phyloP scores from a whole-genome alignment of 257 asterid genomes.

The Handroanthus guayacan region DNA sequence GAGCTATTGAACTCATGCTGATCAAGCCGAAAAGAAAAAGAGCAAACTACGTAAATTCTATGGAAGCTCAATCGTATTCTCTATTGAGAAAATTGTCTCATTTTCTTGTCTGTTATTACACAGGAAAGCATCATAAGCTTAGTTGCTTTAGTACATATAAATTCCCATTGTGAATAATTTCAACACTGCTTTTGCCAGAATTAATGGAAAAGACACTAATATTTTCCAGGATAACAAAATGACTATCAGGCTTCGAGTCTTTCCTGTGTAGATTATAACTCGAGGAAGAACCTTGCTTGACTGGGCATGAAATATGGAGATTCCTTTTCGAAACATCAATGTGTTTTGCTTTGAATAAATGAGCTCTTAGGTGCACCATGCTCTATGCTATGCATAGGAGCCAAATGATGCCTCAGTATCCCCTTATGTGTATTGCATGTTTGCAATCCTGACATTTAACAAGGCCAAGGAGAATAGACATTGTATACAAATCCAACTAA shows the following conservation, averaged over 20 bases:
- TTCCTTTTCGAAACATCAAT: background rate
- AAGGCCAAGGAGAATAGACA: background rate
- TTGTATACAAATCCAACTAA: background rate
- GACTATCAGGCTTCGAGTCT: background rate
- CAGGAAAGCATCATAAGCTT: background rate
- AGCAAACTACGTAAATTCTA: background rate
- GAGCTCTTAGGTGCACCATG: background rate
- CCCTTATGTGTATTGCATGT: background rate
- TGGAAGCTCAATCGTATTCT: constrained; percentile 5
- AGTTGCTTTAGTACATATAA: background rate
- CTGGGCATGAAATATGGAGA: background rate
- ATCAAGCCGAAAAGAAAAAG: background rate
- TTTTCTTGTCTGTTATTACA: background rate
- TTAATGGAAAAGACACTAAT: constrained; percentile 2
- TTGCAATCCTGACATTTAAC: background rate
- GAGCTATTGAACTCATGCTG: constrained; percentile 16
- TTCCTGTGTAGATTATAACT: constrained; percentile 4
- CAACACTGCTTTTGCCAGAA: background rate
- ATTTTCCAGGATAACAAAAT: constrained; percentile 4
- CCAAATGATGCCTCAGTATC: background rate
- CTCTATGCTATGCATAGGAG: background rate
- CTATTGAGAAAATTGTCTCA: background rate
- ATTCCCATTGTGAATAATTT: background rate
- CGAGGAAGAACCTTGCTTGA: background rate
- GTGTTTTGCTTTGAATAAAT: background rate